phyloP scores from a whole-genome alignment of 2,329 filamentous ascomycete species.

The Alternaria dauci region DNA sequence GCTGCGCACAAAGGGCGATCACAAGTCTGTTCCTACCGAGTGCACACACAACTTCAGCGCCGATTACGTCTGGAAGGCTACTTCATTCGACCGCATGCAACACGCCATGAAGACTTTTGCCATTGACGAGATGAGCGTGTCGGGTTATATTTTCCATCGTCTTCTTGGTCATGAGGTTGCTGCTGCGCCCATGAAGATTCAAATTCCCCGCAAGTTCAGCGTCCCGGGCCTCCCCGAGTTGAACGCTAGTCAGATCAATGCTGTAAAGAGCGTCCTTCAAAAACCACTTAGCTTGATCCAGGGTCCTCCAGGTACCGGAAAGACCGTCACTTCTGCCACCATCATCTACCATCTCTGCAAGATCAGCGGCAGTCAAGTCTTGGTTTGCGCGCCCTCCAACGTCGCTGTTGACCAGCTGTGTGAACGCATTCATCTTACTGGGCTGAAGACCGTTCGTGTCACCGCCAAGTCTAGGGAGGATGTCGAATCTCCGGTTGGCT shows the following conservation, averaged over 20 bases:
- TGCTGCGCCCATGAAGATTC: conserved; percentile 92
- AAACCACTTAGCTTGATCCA: conserved; percentile 96
- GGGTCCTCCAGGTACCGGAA: conserved; percentile 94
- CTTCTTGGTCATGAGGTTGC: conserved; percentile 94
- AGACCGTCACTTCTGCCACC: conserved; percentile 97
- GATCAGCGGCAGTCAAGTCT: conserved; percentile 90
- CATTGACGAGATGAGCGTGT: conserved; percentile 97
- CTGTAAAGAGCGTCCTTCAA: conserved; percentile 93
- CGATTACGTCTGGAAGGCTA: conserved; percentile 99
- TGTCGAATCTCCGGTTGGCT: conserved; percentile 97
- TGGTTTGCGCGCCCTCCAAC: conserved; percentile 97
- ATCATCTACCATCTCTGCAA: conserved; percentile 98
- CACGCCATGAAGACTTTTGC: conserved; percentile 99
- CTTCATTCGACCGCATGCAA: conserved; percentile 99
- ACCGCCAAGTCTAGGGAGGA: conserved; percentile 99
- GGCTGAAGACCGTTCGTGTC: conserved; percentile 93
- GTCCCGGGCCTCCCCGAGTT: conserved; percentile 93
- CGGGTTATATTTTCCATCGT: conserved; percentile 98
- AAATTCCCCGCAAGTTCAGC: conserved; percentile 95
- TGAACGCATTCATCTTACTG: conserved; percentile 93
- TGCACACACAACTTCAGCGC: conserved; percentile 98
- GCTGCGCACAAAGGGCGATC: conserved; percentile 90
- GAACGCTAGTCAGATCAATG: conserved; percentile 94
- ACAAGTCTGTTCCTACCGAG: conserved; percentile 94
- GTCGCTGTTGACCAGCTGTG: conserved; percentile 98